phyloP scores from a whole-genome alignment of 2,329 filamentous ascomycete genomes.

The Taxawa tesnikishii region DNA sequence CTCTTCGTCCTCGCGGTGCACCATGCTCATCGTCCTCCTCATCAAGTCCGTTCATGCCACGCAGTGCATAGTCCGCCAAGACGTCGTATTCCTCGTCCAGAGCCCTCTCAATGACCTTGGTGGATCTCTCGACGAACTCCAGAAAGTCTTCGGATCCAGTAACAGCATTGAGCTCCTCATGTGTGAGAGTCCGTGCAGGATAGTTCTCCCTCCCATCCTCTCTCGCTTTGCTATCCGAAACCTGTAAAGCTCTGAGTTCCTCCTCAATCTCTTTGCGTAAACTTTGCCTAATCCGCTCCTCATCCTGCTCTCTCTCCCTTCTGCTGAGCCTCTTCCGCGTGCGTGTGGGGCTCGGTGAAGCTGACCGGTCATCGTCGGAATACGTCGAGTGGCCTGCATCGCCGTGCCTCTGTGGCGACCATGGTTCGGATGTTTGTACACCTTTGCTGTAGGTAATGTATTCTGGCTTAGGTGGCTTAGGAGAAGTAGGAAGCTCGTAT shows the following conservation, averaged over 20 bases:
- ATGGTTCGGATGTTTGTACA: slow-evolving; percentile 77
- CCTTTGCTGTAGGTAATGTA: slow-evolving; percentile 95
- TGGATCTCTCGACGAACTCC: slow-evolving; percentile 89
- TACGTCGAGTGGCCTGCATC: slow-evolving; percentile 29
- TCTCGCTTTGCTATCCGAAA: slow-evolving; percentile 30
- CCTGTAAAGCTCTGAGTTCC: slow-evolving; percentile 63
- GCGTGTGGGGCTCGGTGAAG: slow-evolving; percentile 37
- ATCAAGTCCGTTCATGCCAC: slow-evolving; percentile 61
- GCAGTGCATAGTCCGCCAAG: slow-evolving; percentile 82
- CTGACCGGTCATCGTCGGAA: slow-evolving; percentile 50
- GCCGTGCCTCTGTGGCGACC: slow-evolving; percentile 43
- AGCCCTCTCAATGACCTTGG: slow-evolving; percentile 92
- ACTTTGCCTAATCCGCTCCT: slow-evolving; percentile 76
- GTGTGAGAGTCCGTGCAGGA: slow-evolving; percentile 65
- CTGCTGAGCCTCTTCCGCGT: slow-evolving; percentile 65
- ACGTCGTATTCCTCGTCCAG: slow-evolving; percentile 95
- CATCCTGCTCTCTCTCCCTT: slow-evolving; percentile 70
- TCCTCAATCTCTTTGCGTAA: slow-evolving; percentile 85
- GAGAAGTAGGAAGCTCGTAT: slow-evolving; percentile 66
- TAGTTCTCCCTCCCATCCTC: slow-evolving; percentile 42
- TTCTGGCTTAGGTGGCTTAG: slow-evolving; percentile 52
- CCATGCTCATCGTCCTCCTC: slow-evolving; percentile 67
- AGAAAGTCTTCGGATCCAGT: slow-evolving; percentile 87
- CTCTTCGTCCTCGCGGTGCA: slow-evolving; percentile 57
- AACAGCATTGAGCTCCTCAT: slow-evolving; percentile 80